These are phyloP conservation scores for Globisporangium echinulatum DNA, from an alignment of 352 stramenopile species.

Conservation along the genomic window DNA sequence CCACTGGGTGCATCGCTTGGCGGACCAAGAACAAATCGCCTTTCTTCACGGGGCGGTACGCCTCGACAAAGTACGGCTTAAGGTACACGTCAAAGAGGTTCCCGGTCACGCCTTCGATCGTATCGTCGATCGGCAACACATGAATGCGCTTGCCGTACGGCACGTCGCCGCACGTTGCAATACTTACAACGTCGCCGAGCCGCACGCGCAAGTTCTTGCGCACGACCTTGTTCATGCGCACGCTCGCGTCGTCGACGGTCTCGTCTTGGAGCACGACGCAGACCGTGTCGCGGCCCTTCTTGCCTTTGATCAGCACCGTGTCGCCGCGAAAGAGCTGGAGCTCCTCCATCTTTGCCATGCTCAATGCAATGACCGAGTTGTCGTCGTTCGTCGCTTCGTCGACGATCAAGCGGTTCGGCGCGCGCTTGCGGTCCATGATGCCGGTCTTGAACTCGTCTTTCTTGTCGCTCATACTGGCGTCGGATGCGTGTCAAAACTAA, in stretches of 20 bases:
- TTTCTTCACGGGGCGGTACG: constrained; percentile 98
- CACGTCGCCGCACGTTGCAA: constrained; percentile 95
- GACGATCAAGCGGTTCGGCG: constrained; percentile 97
- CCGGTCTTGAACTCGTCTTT: constrained; percentile 81
- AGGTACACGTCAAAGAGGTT: constrained; percentile 99
- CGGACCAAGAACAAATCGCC: constrained; percentile 98
- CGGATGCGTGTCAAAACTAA: too few relatives aligned
- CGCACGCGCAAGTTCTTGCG: constrained; percentile 98
- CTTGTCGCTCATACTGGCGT: constrained; percentile 14
- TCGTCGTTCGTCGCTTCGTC: constrained; percentile 98
- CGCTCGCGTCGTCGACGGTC: constrained; percentile 94
- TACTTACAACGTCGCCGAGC: constrained; percentile 97
- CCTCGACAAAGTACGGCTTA: constrained; percentile 99
- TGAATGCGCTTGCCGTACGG: constrained; percentile 98
- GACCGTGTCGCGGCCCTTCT: constrained; percentile 97
- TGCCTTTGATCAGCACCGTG: constrained; percentile 99
- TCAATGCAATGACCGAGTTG: constrained; percentile 94
- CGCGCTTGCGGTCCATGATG: constrained; percentile 92
- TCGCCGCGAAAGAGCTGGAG: constrained; percentile 98
- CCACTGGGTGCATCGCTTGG: constrained; percentile 98
- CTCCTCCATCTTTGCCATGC: constrained; percentile 97
- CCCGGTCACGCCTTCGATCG: constrained; percentile 98
- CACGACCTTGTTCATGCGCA: constrained; percentile 99
- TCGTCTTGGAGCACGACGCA: constrained; percentile 98
- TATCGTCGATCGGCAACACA: constrained; percentile 98